These are phyloP conservation scores for Lipomyces orientalis DNA, from an alignment of 805 yeast species.

Conservation along the genomic window DNA sequence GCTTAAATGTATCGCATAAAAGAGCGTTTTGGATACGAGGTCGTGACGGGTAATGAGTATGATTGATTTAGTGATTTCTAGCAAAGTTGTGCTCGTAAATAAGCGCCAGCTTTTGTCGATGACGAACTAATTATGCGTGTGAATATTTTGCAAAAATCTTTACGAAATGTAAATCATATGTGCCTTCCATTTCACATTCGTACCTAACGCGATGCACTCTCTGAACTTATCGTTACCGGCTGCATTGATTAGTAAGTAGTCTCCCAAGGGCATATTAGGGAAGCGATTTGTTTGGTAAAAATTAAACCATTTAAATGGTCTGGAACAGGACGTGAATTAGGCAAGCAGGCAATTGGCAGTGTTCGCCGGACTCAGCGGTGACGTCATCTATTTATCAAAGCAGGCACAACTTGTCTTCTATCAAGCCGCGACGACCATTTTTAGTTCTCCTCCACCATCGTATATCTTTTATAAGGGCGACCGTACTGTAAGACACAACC, in stretches of 20 bases:
- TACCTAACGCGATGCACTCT: neutral
- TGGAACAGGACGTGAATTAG: too few species aligned
- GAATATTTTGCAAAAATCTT: neutral
- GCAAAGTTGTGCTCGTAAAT: neutral
- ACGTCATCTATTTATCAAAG: too few species aligned
- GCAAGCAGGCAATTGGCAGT: too few species aligned
- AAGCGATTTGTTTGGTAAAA: too few species aligned
- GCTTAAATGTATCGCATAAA: conserved; percentile 59
- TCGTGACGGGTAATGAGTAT: neutral
- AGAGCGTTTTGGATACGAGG: neutral
- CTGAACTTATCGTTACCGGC: neutral
- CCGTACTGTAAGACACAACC: neutral
- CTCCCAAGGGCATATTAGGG: too few species aligned
- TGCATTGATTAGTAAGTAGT: neutral
- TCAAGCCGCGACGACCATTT: too few species aligned
- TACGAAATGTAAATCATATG: neutral
- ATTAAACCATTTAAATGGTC: too few species aligned
- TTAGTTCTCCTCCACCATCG: too few species aligned
- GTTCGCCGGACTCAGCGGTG: too few species aligned
- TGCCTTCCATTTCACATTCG: neutral
- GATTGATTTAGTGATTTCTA: neutral
- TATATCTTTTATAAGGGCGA: neutral
- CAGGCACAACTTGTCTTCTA: too few species aligned
- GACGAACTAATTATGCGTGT: neutral
- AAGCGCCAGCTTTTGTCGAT: neutral